Percentiles rank a stretch among this genome's conserved stretches.
Evolutionary conservation across 805 yeast species (phyloP).

Genomic region (Lachancea sp.): DNA sequence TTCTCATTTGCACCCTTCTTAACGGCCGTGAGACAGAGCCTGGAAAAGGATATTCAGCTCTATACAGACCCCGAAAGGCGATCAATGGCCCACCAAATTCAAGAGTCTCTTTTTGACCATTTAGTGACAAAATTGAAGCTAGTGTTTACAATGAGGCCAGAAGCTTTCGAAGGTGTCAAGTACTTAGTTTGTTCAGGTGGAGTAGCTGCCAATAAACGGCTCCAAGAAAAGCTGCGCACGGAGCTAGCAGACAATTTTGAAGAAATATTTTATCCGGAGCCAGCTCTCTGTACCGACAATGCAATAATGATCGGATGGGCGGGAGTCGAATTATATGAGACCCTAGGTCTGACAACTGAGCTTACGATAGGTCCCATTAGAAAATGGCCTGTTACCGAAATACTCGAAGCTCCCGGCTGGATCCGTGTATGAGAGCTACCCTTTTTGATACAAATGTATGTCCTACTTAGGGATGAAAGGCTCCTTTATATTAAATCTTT

Average conservation of each 20-base stretch:
- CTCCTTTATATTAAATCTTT: slow-evolving; percentile 48
- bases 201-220: slow-evolving; percentile 68
- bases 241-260: slow-evolving; percentile 34
- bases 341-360: slow-evolving; percentile 36
- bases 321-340: slow-evolving; percentile 79
- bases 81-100: slow-evolving; percentile 52
- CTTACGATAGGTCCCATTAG: slow-evolving; percentile 57
- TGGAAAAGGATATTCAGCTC: slow-evolving; percentile 15
- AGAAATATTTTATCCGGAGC: slow-evolving; percentile 60
- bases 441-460: neutral
- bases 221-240: slow-evolving; percentile 44
- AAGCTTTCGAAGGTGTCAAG: slow-evolving; percentile 36
- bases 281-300: slow-evolving; percentile 81
- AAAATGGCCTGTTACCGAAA: slow-evolving; percentile 73
- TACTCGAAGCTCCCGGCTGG: slow-evolving; percentile 51
- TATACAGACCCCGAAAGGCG: slow-evolving; percentile 27
- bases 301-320: slow-evolving; percentile 98
- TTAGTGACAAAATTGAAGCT: slow-evolving; percentile 53
- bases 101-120: slow-evolving; percentile 66
- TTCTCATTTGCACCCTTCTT: slow-evolving; percentile 79
- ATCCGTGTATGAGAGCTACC: neutral
- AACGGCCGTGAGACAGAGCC: slow-evolving; percentile 41
- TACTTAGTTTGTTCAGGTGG: slow-evolving; percentile 88
- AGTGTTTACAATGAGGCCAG: slow-evolving; percentile 39
- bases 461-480: slow-evolving; percentile 36